phyloP scores from a whole-genome alignment of 2,329 filamentous ascomycete species.

The Cladosporium sp. region DNA sequence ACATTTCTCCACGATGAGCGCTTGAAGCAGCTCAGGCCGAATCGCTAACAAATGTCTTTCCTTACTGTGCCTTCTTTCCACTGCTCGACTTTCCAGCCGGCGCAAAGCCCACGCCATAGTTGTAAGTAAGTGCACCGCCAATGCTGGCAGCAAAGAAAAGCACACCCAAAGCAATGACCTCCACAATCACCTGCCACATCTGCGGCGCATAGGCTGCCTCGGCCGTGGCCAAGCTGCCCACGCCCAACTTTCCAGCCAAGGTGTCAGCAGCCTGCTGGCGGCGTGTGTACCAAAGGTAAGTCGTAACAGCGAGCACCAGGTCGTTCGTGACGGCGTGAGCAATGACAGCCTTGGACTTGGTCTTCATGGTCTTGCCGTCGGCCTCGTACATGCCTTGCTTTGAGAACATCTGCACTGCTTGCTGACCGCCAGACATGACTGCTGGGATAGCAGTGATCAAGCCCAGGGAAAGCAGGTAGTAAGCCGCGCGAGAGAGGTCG shows the following conservation, averaged over 20 bases:
- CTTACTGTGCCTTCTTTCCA: slow-evolving; percentile 25
- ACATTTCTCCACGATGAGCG: not conserved
- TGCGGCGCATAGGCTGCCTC: slow-evolving; percentile 33
- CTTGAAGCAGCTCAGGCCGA: not conserved
- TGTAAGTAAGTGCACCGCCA: slow-evolving; percentile 42
- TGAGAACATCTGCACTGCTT: slow-evolving; percentile 40
- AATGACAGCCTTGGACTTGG: slow-evolving; percentile 39
- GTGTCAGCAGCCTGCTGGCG: slow-evolving; percentile 27
- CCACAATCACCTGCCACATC: slow-evolving; percentile 35
- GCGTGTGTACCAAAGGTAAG: slow-evolving; percentile 41
- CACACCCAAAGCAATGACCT: slow-evolving; percentile 32
- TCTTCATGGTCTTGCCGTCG: slow-evolving; percentile 33
- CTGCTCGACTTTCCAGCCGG: slow-evolving; percentile 21
- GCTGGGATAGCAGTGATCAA: slow-evolving; percentile 32
- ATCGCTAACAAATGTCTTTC: not conserved
- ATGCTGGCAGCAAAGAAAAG: slow-evolving; percentile 40
- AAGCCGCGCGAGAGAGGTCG: slow-evolving; percentile 38
- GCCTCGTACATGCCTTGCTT: slow-evolving; percentile 40
- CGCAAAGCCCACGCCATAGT: slow-evolving; percentile 43
- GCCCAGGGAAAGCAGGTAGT: slow-evolving; percentile 43
- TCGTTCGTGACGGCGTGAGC: slow-evolving; percentile 43
- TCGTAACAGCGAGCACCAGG: slow-evolving; percentile 34
- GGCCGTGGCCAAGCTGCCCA: slow-evolving; percentile 17
- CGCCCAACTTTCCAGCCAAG: slow-evolving; percentile 26
- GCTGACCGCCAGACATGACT: slow-evolving; percentile 30